Base-by-base conservation (phyloP, 2,329 filamentous ascomycete species). In the Cladophialophora yegresii region DNA sequence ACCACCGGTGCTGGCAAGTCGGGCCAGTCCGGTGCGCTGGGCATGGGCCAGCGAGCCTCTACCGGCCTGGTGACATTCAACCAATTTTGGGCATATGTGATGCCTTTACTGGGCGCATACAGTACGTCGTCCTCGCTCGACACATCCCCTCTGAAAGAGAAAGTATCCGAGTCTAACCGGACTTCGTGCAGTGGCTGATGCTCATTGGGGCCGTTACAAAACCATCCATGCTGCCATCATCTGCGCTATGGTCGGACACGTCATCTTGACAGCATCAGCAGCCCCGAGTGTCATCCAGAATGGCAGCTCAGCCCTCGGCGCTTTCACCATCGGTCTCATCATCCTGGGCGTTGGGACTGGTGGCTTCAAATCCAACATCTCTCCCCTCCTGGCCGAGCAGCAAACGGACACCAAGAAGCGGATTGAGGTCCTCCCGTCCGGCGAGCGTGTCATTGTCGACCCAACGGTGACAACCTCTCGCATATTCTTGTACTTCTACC, bases 341-440 rank as follows among this genome's bases (percentile, higher is more conserved):
- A 83, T 92, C 72, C 84, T 92, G 73, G 89, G 88, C n/a, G 75
- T 91, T 32, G 90, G 90, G 50, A 91, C 89, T 1, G 90, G 90
- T 67, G 89, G 90, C 72, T 92, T 93, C 84, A 93, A 93, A 80
- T 85, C 88, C 68, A 93, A 93, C 73, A 89, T 93, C 50, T 87
- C 87, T 0, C 87, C 88, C 0, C 78, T 91, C 20, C 84, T 91
- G 60, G 88, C 87, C 22, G 89, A 91, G 72, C 89, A 91, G 75
- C 88, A 88, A 73, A 81, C 79, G 30, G 84, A 87, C 63, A 82
- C 79, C 3, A 83, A 81, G 67, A 83, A 86, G 70, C 82, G 80
- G 57, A 81, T 90, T 62, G 80, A 84, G 69, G 82, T 80, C 1
- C 78, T 81, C 49, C 76, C 81, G 47, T 81, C 79, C 1, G 89